A percentile compares a stretch with the other conserved stretches of the same genome.
These are phyloP conservation scores for Magnolia kwangsiensis DNA, from an alignment of 164 flowering plant species.

Conservation along the genomic window DNA sequence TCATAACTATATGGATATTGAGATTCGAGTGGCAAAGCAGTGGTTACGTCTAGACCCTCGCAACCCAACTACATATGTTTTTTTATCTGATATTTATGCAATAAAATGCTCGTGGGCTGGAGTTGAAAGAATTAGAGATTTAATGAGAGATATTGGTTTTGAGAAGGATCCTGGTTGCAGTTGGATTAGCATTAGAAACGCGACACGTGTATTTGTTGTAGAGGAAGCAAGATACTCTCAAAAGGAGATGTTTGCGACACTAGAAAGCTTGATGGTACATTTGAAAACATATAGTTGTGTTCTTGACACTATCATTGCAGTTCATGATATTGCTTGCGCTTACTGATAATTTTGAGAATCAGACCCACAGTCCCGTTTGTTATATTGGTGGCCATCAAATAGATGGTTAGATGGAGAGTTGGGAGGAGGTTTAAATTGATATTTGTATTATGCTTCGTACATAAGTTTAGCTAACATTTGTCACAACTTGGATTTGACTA, in stretches of 20 bases:
- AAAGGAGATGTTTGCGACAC: neutral
- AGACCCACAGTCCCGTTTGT: neutral
- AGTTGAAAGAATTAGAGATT: slow-evolving; percentile 4
- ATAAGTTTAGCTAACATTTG: neutral
- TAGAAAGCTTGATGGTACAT: slow-evolving; percentile 1
- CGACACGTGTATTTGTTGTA: slow-evolving; percentile 5
- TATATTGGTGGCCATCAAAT: no score
- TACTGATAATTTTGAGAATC: neutral
- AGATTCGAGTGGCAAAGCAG: slow-evolving; percentile 2
- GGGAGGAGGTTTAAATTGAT: neutral
- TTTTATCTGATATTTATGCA: slow-evolving; percentile 14
- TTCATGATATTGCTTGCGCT: neutral
- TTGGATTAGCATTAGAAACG: slow-evolving; percentile 6
- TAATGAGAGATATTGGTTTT: slow-evolving; percentile 2
- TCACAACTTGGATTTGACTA: no score
- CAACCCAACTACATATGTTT: slow-evolving; percentile 8
- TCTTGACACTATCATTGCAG: neutral
- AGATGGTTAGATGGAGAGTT: neutral
- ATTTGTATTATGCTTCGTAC: neutral
- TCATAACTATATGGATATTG: neutral
- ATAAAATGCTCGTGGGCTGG: slow-evolving; percentile 4
- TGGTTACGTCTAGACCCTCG: neutral
- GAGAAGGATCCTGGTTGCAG: slow-evolving; percentile 12
- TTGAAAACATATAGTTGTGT: neutral
- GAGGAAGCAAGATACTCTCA: neutral